phyloP scores from a whole-genome alignment of 176 grass and related monocot species.

The Calamus simplicifolius region DNA sequence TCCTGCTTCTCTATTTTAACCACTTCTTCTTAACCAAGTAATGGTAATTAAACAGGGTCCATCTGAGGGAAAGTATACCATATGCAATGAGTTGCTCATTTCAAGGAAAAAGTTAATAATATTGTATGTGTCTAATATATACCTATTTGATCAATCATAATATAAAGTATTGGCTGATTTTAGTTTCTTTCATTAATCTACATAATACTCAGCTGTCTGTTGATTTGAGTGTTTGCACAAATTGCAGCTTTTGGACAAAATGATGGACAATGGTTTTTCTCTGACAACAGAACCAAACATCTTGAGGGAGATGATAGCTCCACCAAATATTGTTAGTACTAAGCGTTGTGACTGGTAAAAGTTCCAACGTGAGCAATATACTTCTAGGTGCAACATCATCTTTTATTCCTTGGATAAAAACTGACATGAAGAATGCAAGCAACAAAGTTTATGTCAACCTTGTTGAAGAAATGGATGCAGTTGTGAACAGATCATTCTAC shows the following conservation, averaged over 20 bases:
- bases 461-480: slow-evolving; percentile 85
- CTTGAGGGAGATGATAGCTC: slow-evolving; percentile 67
- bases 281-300: slow-evolving; percentile 93
- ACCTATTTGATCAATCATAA: no score
- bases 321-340: slow-evolving; percentile 71
- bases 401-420: slow-evolving; percentile 75
- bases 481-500: slow-evolving; percentile 49
- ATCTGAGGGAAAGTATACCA: no score
- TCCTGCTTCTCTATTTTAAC: no score
- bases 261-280: slow-evolving; percentile 96
- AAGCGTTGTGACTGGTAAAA: slow-evolving; percentile 71
- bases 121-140: no score
- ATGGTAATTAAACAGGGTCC: no score
- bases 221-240: not conserved
- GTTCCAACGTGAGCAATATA: slow-evolving; percentile 43
- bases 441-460: slow-evolving; percentile 95
- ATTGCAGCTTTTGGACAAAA: slow-evolving; percentile 88
- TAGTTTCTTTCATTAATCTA: no score
- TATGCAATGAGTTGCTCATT: no score
- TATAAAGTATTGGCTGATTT: no score
- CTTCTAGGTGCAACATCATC: slow-evolving; percentile 74
- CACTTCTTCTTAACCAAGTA: no score
- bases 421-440: slow-evolving; percentile 53
- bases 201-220: no score
- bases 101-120: no score